Percentiles rank a stretch among this genome's conserved stretches.
phyloP scores from a whole-genome alignment of 176 grass and related monocot species.

The Cocos nucifera region DNA sequence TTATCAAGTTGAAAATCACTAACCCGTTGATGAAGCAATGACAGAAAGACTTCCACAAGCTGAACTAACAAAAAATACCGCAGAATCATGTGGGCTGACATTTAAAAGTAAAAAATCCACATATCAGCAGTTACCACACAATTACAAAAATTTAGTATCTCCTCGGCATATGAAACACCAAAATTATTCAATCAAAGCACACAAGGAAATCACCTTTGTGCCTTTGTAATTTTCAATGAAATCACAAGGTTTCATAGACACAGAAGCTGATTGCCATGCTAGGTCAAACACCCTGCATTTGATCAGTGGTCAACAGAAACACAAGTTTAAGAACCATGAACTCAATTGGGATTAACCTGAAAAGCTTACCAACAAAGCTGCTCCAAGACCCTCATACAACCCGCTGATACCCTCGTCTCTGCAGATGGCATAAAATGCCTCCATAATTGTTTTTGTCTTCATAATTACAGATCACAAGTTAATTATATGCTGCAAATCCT shows the following conservation, averaged over 20 bases:
- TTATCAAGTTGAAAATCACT: conserved; percentile 14
- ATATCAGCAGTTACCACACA: conserved; percentile 1
- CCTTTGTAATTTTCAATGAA: conserved; percentile 67
- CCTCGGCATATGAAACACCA: neutral
- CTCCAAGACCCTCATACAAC: conserved; percentile 87
- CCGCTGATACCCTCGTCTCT: conserved; percentile 81
- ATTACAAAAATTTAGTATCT: neutral
- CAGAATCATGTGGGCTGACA: conserved; percentile 68
- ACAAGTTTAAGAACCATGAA: conserved; percentile 1
- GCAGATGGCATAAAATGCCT: conserved; percentile 72
- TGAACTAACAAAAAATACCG: conserved; percentile 53
- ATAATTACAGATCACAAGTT: conserved; percentile 16
- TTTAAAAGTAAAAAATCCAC: conserved; percentile 18
- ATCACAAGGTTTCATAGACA: conserved; percentile 85
- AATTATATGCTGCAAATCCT: no score
- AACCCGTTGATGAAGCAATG: conserved; percentile 84
- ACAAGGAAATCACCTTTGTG: conserved; percentile 45
- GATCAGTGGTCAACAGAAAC: neutral
- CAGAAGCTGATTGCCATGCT: conserved; percentile 93
- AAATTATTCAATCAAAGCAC: no score
- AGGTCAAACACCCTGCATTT: conserved; percentile 69
- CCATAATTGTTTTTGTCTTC: conserved; percentile 66
- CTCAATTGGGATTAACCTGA: neutral
- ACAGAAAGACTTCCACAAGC: conserved; percentile 90
- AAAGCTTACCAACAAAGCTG: conserved; percentile 59